These are phyloP conservation scores for Daldinia vernicosa DNA, from an alignment of 495 filamentous ascomycete genomes.

Conservation along the genomic window DNA sequence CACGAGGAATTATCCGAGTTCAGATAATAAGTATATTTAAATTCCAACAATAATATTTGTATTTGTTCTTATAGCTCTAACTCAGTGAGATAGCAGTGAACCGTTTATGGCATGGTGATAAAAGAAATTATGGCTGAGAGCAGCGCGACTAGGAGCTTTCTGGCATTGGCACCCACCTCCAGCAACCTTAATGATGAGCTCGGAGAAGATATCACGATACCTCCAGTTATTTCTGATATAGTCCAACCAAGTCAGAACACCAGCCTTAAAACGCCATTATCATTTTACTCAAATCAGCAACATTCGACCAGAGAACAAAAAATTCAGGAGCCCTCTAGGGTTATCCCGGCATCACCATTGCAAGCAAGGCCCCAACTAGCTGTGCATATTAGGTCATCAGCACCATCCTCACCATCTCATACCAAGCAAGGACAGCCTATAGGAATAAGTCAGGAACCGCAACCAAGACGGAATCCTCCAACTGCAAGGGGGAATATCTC, in stretches of 20 bases:
- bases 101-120: constrained; percentile 13
- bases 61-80: background rate
- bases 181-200: constrained; percentile 2
- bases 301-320: constrained; percentile 3
- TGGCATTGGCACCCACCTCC: constrained; percentile 1
- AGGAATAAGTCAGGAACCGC: background rate
- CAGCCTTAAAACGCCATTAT: constrained; percentile 6
- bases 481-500: background rate
- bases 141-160: constrained; percentile 5
- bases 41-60: background rate
- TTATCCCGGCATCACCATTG: constrained; percentile 8
- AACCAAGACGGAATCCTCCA: background rate
- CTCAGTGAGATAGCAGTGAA: background rate
- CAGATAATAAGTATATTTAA: background rate
- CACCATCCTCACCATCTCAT: constrained; percentile 36
- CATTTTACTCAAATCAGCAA: constrained; percentile 16
- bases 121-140: constrained; percentile 14
- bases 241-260: constrained; percentile 11
- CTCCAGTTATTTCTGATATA: constrained; percentile 34
- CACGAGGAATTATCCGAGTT: constrained; percentile 7
- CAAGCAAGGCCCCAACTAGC: constrained; percentile 29
- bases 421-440: background rate
- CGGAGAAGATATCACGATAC: constrained; percentile 16
- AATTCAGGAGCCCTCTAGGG: constrained; percentile 3
- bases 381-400: constrained; percentile 42